A percentile compares a stretch with the other conserved stretches of the same genome.
Conservation (phyloP, 345 rosid species). For the Murraya paniculata region DNA sequence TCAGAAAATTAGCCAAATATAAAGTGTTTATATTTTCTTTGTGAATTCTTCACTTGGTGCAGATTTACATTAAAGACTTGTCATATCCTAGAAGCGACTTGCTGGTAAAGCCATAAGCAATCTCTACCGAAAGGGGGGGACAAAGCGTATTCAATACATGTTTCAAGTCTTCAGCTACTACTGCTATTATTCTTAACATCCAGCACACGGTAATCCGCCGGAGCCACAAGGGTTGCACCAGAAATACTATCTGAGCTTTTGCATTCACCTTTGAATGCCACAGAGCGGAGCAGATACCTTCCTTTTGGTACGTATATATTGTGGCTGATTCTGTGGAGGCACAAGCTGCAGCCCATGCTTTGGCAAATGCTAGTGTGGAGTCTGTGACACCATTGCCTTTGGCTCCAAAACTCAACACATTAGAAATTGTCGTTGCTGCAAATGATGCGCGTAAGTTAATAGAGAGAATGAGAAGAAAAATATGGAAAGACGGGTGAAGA, state of each 20-base stretch:
- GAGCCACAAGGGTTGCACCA: slow-evolving; percentile 10
- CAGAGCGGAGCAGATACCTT: slow-evolving; percentile 11
- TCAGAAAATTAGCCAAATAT: too few relatives aligned
- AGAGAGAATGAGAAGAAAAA: neutral
- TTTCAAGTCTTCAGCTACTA: too few relatives aligned
- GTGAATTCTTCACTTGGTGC: too few relatives aligned
- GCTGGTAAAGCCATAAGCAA: too few relatives aligned
- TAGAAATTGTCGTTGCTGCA: neutral
- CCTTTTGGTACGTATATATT: slow-evolving; percentile 20
- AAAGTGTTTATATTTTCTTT: too few relatives aligned
- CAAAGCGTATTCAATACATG: too few relatives aligned
- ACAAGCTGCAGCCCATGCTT: slow-evolving; percentile 21
- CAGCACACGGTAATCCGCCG: neutral
- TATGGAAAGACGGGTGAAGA: neutral
- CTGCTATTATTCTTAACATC: too few relatives aligned
- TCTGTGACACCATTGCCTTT: slow-evolving; percentile 1
- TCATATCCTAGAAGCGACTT: too few relatives aligned
- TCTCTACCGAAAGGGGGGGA: too few relatives aligned
- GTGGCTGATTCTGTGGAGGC: neutral
- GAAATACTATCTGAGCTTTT: neutral
- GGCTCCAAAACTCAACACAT: slow-evolving; percentile 11
- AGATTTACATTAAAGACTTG: too few relatives aligned
- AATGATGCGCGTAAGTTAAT: neutral
- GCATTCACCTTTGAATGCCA: slow-evolving; percentile 7
- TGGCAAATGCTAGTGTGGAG: slow-evolving; percentile 12